phyloP scores from a whole-genome alignment of 768 basidiomycete species.

The Steccherinum ochraceum region DNA sequence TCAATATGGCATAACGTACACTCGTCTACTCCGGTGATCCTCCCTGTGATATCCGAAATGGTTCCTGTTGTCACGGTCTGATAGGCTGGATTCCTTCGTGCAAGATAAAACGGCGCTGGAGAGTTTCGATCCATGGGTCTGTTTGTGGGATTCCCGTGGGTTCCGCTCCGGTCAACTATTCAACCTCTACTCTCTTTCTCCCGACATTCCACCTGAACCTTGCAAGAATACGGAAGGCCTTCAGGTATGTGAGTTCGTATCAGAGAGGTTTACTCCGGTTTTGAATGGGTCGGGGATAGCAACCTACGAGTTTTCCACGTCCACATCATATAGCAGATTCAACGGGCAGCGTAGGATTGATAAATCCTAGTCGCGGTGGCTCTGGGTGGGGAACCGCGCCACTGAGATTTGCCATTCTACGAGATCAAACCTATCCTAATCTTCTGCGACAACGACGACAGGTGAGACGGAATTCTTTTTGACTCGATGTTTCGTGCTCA shows the following conservation, averaged over 20 bases:
- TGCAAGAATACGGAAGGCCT: background rate
- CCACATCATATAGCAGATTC: too few relatives aligned
- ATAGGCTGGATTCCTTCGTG: background rate
- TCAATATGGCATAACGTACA: background rate
- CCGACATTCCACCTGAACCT: background rate
- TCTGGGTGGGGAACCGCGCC: too few relatives aligned
- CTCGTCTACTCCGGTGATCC: conserved; percentile 4
- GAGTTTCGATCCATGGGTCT: background rate
- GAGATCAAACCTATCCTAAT: too few relatives aligned
- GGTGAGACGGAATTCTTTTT: too few relatives aligned
- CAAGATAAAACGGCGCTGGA: background rate
- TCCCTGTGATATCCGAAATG: conserved; percentile 8
- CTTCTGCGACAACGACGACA: too few relatives aligned
- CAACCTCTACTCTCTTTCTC: background rate
- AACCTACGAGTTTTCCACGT: too few relatives aligned
- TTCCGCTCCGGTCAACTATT: background rate
- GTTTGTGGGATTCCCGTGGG: background rate
- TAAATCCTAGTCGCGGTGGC: too few relatives aligned
- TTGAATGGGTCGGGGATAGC: background rate
- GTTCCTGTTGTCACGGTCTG: conserved; percentile 4
- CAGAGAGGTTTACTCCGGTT: background rate
- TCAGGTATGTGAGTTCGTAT: background rate
- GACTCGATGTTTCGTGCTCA: too few relatives aligned
- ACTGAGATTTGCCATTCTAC: too few relatives aligned
- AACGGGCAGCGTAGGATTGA: too few relatives aligned